Percentiles rank a stretch among this genome's conserved stretches.
phyloP scores from a whole-genome alignment of 169 alveolate genomes.

The Plasmodium knowlesi region DNA sequence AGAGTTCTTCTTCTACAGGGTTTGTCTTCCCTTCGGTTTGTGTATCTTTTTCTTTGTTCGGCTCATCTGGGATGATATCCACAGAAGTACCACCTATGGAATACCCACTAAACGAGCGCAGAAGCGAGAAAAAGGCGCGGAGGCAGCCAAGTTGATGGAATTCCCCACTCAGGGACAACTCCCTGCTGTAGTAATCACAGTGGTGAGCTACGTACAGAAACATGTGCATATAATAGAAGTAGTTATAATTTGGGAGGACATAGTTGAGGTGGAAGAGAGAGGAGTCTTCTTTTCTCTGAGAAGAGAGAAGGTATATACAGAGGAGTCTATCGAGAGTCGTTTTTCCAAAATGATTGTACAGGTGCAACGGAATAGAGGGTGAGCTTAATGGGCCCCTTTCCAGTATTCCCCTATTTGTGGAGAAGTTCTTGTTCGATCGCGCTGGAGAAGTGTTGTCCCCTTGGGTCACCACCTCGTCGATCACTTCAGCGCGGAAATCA shows the following conservation, averaged over 20 bases:
- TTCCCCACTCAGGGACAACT: neutral
- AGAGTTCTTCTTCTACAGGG: neutral
- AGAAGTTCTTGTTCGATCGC: neutral
- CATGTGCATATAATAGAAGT: constrained; percentile 16
- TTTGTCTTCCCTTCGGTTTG: neutral
- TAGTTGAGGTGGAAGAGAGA: constrained; percentile 2
- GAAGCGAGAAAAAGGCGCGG: neutral
- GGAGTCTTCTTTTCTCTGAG: constrained; percentile 27
- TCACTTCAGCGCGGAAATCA: neutral
- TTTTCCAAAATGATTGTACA: neutral
- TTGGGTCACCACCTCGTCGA: neutral
- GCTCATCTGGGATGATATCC: neutral
- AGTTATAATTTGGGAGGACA: constrained; percentile 12
- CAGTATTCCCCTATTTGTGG: neutral
- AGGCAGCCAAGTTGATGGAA: neutral
- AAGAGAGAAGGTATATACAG: constrained; percentile 17
- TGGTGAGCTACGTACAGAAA: constrained; percentile 30
- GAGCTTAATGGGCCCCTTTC: neutral
- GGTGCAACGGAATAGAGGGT: neutral
- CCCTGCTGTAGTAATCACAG: neutral
- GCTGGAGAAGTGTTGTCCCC: neutral
- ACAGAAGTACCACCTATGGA: neutral
- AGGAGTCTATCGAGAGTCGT: neutral
- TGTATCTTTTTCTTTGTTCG: neutral
- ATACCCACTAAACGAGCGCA: neutral